Conservation (phyloP, 2,329 filamentous ascomycete genomes). For the Colletotrichum lindemuthianum region DNA sequence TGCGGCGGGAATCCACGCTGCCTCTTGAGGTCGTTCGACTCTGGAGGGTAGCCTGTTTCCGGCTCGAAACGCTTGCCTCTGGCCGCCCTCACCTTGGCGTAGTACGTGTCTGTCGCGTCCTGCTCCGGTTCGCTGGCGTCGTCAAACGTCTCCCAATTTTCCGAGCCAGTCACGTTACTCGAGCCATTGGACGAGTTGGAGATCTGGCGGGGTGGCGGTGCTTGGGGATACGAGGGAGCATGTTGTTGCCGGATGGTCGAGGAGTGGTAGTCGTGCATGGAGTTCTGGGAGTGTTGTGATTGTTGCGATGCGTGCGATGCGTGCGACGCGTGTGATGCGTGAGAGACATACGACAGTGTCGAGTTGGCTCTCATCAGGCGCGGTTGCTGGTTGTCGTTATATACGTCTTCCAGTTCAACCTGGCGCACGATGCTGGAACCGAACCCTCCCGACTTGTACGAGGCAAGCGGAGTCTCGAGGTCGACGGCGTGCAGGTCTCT, state of each 20-base stretch:
- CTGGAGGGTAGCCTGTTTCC: slow-evolving; percentile 55
- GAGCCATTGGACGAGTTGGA: slow-evolving; percentile 80
- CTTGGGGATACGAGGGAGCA: slow-evolving; percentile 51
- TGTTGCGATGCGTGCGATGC: slow-evolving; percentile 39
- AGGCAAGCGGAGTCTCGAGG: slow-evolving; percentile 60
- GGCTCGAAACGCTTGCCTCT: slow-evolving; percentile 72
- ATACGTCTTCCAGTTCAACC: slow-evolving; percentile 83
- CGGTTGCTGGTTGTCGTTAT: slow-evolving; percentile 65
- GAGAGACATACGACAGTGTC: slow-evolving; percentile 48
- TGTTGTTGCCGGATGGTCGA: slow-evolving; percentile 52
- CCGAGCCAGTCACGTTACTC: slow-evolving; percentile 82
- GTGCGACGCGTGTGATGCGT: slow-evolving; percentile 47
- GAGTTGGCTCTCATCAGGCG: slow-evolving; percentile 52
- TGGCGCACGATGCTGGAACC: slow-evolving; percentile 67
- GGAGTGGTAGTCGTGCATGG: slow-evolving; percentile 52
- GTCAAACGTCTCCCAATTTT: slow-evolving; percentile 98
- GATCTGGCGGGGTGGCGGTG: slow-evolving; percentile 69
- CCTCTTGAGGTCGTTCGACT: slow-evolving; percentile 62
- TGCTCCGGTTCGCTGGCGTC: slow-evolving; percentile 81
- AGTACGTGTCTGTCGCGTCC: slow-evolving; percentile 82
- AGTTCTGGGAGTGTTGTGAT: slow-evolving; percentile 37
- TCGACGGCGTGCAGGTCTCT: slow-evolving; percentile 73
- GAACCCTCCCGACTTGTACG: slow-evolving; percentile 59
- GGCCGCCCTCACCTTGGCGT: slow-evolving; percentile 78
- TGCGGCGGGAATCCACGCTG: slow-evolving; percentile 63